Conservation (phyloP, 345 rosid species). For the Angophora floribunda region DNA sequence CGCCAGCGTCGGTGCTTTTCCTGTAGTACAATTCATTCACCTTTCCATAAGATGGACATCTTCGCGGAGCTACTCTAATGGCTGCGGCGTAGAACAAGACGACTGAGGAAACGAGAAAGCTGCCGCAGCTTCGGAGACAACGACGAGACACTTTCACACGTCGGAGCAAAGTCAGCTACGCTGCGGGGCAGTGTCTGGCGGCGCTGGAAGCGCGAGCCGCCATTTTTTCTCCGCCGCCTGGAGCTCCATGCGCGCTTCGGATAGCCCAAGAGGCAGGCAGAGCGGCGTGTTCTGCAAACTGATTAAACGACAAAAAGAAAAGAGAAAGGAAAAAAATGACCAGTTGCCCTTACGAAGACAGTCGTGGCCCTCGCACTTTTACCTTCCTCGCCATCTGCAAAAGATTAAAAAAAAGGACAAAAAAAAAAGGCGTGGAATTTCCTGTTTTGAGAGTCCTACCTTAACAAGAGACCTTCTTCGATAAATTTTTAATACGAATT, state of each 20-base stretch:
- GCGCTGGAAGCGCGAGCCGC: background rate
- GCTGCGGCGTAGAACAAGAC: background rate
- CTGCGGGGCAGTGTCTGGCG: background rate
- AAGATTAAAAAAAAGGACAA: background rate
- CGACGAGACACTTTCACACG: background rate
- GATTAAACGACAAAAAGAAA: background rate
- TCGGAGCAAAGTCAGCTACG: background rate
- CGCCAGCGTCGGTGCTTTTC: too few relatives aligned
- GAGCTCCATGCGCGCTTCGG: background rate
- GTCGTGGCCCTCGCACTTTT: background rate
- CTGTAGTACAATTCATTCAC: too few relatives aligned
- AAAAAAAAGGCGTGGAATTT: background rate
- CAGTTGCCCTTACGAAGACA: background rate
- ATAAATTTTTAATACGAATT: background rate
- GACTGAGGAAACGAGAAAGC: background rate
- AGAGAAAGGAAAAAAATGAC: background rate
- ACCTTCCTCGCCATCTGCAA: background rate
- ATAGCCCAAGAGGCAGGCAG: background rate
- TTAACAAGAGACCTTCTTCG: background rate
- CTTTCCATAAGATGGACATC: too few relatives aligned
- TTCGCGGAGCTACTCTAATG: background rate
- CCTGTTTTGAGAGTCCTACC: background rate
- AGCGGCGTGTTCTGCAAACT: background rate
- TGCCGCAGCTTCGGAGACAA: background rate
- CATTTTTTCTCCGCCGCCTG: background rate